phyloP scores from a whole-genome alignment of 2,329 filamentous ascomycete species.

The Cryphonectria japonica region DNA sequence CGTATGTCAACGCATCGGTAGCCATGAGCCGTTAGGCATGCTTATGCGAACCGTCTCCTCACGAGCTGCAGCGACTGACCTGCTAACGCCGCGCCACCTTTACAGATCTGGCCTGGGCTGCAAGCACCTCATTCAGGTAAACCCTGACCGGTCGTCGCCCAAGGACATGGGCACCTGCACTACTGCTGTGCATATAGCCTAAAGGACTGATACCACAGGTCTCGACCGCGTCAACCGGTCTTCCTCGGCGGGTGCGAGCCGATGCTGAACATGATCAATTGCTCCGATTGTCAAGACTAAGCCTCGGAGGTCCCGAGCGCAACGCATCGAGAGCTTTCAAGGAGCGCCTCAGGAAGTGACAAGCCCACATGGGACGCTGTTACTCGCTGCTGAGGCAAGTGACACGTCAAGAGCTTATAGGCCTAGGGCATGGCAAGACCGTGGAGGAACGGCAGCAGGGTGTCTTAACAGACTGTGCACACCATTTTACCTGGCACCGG shows the following conservation, averaged over 20 bases:
- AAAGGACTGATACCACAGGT: slow-evolving; percentile 2
- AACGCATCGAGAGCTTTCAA: background rate
- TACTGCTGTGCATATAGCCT: slow-evolving; percentile 5
- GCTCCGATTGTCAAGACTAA: background rate
- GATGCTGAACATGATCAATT: background rate
- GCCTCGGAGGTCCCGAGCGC: background rate
- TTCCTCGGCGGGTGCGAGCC: background rate
- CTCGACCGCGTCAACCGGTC: background rate
- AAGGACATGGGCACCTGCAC: background rate
- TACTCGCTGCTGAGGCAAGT: background rate
- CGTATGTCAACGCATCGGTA: background rate
- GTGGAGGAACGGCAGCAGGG: background rate
- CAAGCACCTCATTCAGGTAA: background rate
- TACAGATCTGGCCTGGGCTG: background rate
- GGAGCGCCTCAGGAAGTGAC: background rate
- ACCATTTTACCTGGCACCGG: background rate
- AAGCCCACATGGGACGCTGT: background rate
- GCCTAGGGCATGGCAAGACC: background rate
- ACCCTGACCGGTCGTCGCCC: slow-evolving; percentile 4
- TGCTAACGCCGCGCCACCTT: background rate
- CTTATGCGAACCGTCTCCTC: background rate
- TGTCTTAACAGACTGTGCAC: background rate
- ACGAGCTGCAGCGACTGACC: background rate
- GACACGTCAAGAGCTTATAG: background rate
- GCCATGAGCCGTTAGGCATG: background rate